Base-by-base conservation (phyloP, 2,329 filamentous ascomycete species). In the Geosmithia flava region DNA sequence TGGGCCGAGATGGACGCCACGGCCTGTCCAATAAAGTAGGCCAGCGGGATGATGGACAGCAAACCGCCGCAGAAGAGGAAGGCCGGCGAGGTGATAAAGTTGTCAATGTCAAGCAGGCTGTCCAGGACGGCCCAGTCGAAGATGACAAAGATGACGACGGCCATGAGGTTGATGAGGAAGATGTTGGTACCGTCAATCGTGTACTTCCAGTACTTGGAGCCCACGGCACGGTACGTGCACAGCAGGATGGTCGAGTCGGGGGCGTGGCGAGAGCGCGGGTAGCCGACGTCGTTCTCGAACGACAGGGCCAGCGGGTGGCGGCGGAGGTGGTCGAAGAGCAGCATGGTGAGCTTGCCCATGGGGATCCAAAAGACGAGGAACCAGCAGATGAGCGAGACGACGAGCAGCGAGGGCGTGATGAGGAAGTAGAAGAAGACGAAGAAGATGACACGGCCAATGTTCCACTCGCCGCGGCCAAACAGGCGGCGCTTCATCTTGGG, bases 161-260 rank as follows among this genome's bases (percentile, higher is more conserved):
- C 85, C 69, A 97, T 87, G 49, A 98, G 77, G 63, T 98, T 98
- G 72, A 98, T 96, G 55, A 98, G 80, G 68, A 98, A 97, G 61
- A 98, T 95, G 67, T 98, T 98, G 52, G 93, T 98, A 48, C 93
- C 94, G 61, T 98, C 93, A 50, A 98, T 75, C 3, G 93, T 98
- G 68, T 98, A 98, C 68, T 98, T 98, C 91, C 94, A 98, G 71
- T 98, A 98, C 64, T 91, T 91, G 55, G 81, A 74, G 13, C 93
- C 93, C 13, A 94, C 91, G 42, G 93, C 93, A 50, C 94, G 85
- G 68, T 98, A 98, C 6, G 93, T 98, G 74, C 93, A 98, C 33
- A 98, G 75, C 17, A 98, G 72, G 52, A 98, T 91, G 11, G 90
- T 91, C 16, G 85, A 85, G 44, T 88, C 85, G 19, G 85, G 81